Evolutionary conservation across 805 yeast species (phyloP), one percentile per base, ranked within the genome.

Genomic region (Metschnikowia anglica): DNA sequence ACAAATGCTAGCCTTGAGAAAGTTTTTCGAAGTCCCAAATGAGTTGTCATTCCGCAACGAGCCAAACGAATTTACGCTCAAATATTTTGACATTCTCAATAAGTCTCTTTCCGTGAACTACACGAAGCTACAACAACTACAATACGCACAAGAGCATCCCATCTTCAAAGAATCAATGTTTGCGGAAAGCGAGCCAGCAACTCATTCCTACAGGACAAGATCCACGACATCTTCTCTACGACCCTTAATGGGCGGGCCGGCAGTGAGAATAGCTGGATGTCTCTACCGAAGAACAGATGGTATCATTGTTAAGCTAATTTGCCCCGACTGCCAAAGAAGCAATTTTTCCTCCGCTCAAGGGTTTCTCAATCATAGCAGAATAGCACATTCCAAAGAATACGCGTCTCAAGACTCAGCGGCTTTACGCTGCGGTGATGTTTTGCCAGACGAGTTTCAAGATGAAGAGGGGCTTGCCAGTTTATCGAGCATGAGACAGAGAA

Each of bases 311-410:
- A 71, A 80, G 37, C 69, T 86, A 27, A 80, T 79, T 7, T 86
- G 95, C 59, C 77, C 81, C 1, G 76, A 73, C 38, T 86, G 95
- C 61, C 74, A 70, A 9, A 61, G 90, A 39, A 73, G 80, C 31
- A 85, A 84, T 48, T 86, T 86, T 56, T 81, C 87, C 7, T 78
- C 85, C 11, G 87, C 89, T 0, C 93, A 86, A 57, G 93, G 93
- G 12, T 84, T 86, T 52, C 72, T 85, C 27, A 86, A 85, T 59
- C 95, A 86, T 60, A 77, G 84, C 41, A 70, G 93, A 45, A 73
- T 83, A 19, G 85, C 89, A 7, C 95, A 86, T 59, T 66, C 77
- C n/a, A 77, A 75, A 42, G 87, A 81, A 44, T 85, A 76, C 49
- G 74, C 82, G 5, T 78, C 84, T 7, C 91, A 85, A 54, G 88